These are phyloP conservation scores for Mycena rebaudengoi DNA, from an alignment of 768 basidiomycete genomes.

Conservation along the genomic window DNA sequence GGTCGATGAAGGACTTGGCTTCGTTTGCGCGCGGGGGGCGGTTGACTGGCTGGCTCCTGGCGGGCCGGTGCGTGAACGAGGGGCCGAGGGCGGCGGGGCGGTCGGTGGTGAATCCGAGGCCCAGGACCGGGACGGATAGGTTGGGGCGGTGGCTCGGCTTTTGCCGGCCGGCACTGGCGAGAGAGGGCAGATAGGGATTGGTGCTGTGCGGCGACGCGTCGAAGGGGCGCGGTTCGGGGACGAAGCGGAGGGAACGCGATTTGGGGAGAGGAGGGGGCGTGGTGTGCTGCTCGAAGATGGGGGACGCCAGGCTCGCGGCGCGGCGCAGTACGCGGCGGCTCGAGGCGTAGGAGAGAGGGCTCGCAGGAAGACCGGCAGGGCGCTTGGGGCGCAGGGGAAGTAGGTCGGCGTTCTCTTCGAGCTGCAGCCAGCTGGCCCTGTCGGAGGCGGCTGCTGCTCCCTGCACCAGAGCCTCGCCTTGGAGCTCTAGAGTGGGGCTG, in stretches of 20 bases:
- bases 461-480: slow-evolving; percentile 22
- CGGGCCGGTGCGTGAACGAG: slow-evolving; percentile 22
- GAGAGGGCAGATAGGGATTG: slow-evolving; percentile 20
- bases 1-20: slow-evolving; percentile 28
- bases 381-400: slow-evolving; percentile 2
- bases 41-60: slow-evolving; percentile 18
- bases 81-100: slow-evolving; percentile 5
- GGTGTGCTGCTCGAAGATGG: background rate
- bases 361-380: background rate
- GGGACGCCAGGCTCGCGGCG: slow-evolving; percentile 24
- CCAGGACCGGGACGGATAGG: slow-evolving; percentile 24
- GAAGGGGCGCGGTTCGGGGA: too few relatives aligned
- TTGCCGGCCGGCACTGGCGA: slow-evolving; percentile 23
- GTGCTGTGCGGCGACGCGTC: background rate
- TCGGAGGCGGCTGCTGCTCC: background rate
- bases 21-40: background rate
- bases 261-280: slow-evolving; percentile 1
- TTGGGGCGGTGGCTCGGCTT: slow-evolving; percentile 25
- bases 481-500: slow-evolving; percentile 17
- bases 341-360: too few relatives aligned
- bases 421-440: slow-evolving; percentile 15
- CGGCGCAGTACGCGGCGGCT: slow-evolving; percentile 17
- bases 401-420: background rate
- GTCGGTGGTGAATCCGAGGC: slow-evolving; percentile 1
- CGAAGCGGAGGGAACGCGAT: slow-evolving; percentile 19